Base-by-base conservation (phyloP, 2,329 filamentous ascomycete species). In the Pyricularia grisea region DNA sequence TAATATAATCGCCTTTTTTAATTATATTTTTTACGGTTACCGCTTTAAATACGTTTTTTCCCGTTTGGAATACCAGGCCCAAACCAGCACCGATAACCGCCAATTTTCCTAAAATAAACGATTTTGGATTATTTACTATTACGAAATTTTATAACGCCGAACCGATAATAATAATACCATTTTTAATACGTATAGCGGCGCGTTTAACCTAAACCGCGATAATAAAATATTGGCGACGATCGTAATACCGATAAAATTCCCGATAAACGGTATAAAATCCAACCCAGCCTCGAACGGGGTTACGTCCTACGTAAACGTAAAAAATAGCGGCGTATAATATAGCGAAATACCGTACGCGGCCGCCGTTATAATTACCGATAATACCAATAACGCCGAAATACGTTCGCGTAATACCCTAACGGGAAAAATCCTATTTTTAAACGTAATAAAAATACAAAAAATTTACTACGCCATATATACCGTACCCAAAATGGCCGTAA, bases 401-500 rank as follows among this genome's bases (percentile, higher is more conserved):
- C 23, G 58, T 23, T 61, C 58, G 23, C 20, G 11, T 12, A 23
- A 12, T 12, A 25, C 23, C 58, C n/a, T 25, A 4, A 12, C 23
- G 10, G 84, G 84, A 69, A 87, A 81, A 0, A 83, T 73, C 0
- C 85, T 79, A 2, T 78, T 71, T 4, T 77, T 74, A 0, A 72
- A 71, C 0, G 78, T 82, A 0, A 84, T 87, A 50, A 83, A 75
- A 23, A 86, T 71, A 28, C 74, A 74, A 64, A 81, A 79, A 65
- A 70, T 70, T 74, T 88, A 86, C 69, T 85, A 83, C 0, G 82
- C 10, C 2, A 71, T 70, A 73, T 87, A 87, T 17, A 76, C 71
- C 33, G 83, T 71, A 42, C 83, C 74, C 0, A 82, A 72, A 0
- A 84, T 71, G 0, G 76, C 82, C n/a, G 81, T 82, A 1, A 83